phyloP scores from a whole-genome alignment of 371 early-diverging fungal genomes.

The Saksenaea oblongispora region DNA sequence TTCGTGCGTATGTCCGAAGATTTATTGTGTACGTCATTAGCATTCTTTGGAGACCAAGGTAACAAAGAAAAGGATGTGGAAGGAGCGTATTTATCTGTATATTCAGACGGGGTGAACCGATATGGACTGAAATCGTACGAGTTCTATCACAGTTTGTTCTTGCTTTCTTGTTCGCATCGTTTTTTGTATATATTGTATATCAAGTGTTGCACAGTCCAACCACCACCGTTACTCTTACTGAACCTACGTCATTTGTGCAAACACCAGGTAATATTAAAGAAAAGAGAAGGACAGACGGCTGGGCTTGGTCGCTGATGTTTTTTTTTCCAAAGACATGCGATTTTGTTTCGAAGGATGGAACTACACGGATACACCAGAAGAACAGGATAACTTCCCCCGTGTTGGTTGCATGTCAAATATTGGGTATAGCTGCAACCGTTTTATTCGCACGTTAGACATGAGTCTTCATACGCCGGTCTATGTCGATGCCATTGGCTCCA shows the following conservation, averaged over 20 bases:
- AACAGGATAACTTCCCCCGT: too few relatives aligned
- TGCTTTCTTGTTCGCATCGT: slow-evolving; percentile 36
- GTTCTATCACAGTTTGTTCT: slow-evolving; percentile 40
- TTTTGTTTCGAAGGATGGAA: slow-evolving; percentile 13
- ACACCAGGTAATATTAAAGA: slow-evolving; percentile 41
- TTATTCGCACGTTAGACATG: slow-evolving; percentile 32
- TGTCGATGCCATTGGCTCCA: slow-evolving; percentile 31
- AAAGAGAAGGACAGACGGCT: too few relatives aligned
- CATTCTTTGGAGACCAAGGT: too few relatives aligned
- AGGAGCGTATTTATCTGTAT: too few relatives aligned
- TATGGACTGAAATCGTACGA: slow-evolving; percentile 50
- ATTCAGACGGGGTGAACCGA: slow-evolving; percentile 34
- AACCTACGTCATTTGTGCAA: slow-evolving; percentile 30
- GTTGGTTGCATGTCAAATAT: slow-evolving; percentile 40
- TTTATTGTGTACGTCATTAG: too few relatives aligned
- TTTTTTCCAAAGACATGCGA: slow-evolving; percentile 18
- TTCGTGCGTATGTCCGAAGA: too few relatives aligned
- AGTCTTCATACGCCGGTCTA: slow-evolving; percentile 27
- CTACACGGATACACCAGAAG: slow-evolving; percentile 21
- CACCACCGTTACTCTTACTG: slow-evolving; percentile 38
- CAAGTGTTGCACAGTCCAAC: slow-evolving; percentile 48
- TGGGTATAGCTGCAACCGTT: slow-evolving; percentile 35
- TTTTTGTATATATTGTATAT: slow-evolving; percentile 42
- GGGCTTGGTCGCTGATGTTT: too few relatives aligned
- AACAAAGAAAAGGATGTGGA: too few relatives aligned